These are phyloP conservation scores for Ogataea nakhonphanomensis DNA, from an alignment of 805 yeast species.

Conservation along the genomic window DNA sequence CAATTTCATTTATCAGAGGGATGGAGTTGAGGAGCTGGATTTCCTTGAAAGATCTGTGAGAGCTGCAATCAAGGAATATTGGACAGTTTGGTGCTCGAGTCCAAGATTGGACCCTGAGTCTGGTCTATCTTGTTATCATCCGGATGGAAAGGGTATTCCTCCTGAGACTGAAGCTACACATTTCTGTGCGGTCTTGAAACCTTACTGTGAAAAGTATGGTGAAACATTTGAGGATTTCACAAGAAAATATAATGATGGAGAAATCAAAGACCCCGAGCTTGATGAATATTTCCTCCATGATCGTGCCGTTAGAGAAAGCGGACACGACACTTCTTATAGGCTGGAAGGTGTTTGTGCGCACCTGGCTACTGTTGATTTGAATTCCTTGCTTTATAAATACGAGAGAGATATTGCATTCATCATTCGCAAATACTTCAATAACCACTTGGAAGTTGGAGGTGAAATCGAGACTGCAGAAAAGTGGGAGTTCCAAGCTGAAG, in stretches of 20 bases:
- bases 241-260: constrained; percentile 61
- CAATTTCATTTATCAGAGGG: constrained; percentile 42
- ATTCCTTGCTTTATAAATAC: constrained; percentile 82
- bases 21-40: constrained; percentile 47
- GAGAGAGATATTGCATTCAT: constrained; percentile 77
- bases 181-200: constrained; percentile 66
- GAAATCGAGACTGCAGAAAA: constrained; percentile 42
- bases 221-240: constrained; percentile 61
- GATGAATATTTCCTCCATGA: constrained; percentile 90
- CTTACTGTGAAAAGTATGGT: constrained; percentile 63
- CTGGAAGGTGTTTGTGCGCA: constrained; percentile 87
- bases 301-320: constrained; percentile 92
- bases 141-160: constrained; percentile 89
- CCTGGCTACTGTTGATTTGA: constrained; percentile 87
- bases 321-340: constrained; percentile 92
- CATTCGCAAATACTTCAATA: constrained; percentile 54
- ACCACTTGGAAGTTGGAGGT: constrained; percentile 40
- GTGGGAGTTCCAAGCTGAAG: constrained; percentile 63
- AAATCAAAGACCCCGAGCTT: constrained; percentile 69
- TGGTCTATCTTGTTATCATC: constrained; percentile 86
- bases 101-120: constrained; percentile 75
- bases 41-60: constrained; percentile 60
- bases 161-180: constrained; percentile 95
- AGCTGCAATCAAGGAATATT: constrained; percentile 87
- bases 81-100: constrained; percentile 67